These are phyloP conservation scores for Penicillium taxi DNA, from an alignment of 495 filamentous ascomycete species.

Conservation along the genomic window DNA sequence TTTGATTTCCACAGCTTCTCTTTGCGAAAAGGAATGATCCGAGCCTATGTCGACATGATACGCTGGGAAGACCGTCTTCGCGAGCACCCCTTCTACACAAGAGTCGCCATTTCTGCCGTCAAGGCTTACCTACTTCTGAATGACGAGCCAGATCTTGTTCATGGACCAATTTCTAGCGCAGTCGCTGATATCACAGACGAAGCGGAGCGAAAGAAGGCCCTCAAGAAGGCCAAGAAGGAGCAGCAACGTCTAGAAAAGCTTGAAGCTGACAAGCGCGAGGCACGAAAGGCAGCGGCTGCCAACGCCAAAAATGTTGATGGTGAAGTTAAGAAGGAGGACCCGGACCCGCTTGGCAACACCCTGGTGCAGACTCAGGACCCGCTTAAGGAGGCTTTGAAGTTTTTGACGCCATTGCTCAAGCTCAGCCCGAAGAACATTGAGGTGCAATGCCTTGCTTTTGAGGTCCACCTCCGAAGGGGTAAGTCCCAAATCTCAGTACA, in stretches of 20 bases:
- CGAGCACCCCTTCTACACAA: constrained; percentile 85
- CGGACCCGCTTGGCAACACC: constrained; percentile 73
- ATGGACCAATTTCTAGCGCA: constrained; percentile 46
- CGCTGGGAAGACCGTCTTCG: constrained; percentile 88
- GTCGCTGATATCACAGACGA: constrained; percentile 47
- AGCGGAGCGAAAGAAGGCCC: constrained; percentile 79
- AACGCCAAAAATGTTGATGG: constrained; percentile 43
- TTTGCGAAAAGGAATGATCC: constrained; percentile 85
- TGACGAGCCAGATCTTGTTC: constrained; percentile 63
- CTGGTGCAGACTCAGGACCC: constrained; percentile 74
- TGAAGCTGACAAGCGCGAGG: constrained; percentile 71
- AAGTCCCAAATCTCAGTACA: constrained; percentile 29
- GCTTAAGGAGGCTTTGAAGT: constrained; percentile 80
- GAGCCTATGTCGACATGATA: constrained; percentile 93
- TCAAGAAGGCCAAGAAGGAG: constrained; percentile 93
- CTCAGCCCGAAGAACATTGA: constrained; percentile 75
- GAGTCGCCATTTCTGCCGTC: constrained; percentile 77
- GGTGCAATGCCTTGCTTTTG: constrained; percentile 76
- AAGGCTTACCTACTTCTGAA: constrained; percentile 71
- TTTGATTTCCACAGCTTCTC: constrained; percentile 99
- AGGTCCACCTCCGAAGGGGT: constrained; percentile 76
- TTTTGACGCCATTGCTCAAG: constrained; percentile 70
- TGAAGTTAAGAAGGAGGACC: constrained; percentile 69
- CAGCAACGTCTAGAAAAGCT: constrained; percentile 75
- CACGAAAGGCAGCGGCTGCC: constrained; percentile 41